phyloP scores from a whole-genome alignment of 345 rosid genomes.

The Syzygium grande region DNA sequence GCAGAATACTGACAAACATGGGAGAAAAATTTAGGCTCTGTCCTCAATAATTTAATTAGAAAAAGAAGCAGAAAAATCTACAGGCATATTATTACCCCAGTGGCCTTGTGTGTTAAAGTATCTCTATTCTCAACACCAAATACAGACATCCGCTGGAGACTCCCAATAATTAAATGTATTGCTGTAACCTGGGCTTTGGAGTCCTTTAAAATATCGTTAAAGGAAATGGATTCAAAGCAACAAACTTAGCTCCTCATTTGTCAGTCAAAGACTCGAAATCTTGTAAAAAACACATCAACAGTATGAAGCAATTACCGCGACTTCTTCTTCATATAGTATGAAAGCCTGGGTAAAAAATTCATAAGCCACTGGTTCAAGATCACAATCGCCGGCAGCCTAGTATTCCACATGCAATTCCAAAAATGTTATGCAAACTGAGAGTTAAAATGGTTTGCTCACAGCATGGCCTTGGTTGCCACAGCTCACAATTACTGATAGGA shows the following conservation, averaged over 20 bases:
- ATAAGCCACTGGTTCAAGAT: conserved; percentile 79
- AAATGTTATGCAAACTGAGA: not conserved
- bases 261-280: not conserved
- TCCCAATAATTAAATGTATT: conserved; percentile 72
- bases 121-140: conserved; percentile 88
- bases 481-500: not conserved
- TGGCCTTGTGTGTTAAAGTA: conserved; percentile 87
- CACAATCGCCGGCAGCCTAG: conserved; percentile 83
- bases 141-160: conserved; percentile 81
- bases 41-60: not conserved
- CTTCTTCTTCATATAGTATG: conserved; percentile 80
- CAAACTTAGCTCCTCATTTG: not conserved
- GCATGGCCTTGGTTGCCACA: not conserved
- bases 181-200: conserved; percentile 86
- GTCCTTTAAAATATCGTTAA: conserved; percentile 29
- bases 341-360: conserved; percentile 82
- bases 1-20: conserved; percentile 59
- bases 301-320: conserved; percentile 39
- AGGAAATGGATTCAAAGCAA: not conserved
- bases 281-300: not conserved
- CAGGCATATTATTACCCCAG: conserved; percentile 51
- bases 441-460: not conserved
- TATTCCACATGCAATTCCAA: conserved; percentile 7
- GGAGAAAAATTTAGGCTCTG: not conserved
- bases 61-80: not conserved